These are phyloP conservation scores for Metschnikowia colocasiae DNA, from an alignment of 805 yeast species.

Conservation along the genomic window DNA sequence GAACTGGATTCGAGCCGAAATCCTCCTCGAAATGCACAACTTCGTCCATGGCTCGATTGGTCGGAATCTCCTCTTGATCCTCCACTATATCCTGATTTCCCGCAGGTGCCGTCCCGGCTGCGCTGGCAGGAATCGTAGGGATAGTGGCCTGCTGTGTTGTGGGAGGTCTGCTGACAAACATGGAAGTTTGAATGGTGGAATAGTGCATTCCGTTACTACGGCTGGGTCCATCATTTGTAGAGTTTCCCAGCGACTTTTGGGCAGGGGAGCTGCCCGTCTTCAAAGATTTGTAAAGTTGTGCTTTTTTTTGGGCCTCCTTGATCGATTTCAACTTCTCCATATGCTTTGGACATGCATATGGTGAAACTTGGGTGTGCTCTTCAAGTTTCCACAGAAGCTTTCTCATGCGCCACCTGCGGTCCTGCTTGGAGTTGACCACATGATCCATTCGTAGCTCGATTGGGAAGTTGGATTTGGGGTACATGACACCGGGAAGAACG, in stretches of 20 bases:
- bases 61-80: slow-evolving; percentile 14
- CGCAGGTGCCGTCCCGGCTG: slow-evolving; percentile 1
- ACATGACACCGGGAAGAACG: slow-evolving; percentile 80
- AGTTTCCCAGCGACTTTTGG: slow-evolving; percentile 3
- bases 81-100: slow-evolving; percentile 14
- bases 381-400: slow-evolving; percentile 86
- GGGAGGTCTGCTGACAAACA: slow-evolving; percentile 17
- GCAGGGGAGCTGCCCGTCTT: slow-evolving; percentile 8
- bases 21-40: slow-evolving; percentile 18
- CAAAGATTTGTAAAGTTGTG: slow-evolving; percentile 12
- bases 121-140: slow-evolving; percentile 9
- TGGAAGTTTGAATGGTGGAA: slow-evolving; percentile 18
- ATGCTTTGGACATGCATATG: slow-evolving; percentile 58
- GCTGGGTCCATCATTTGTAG: slow-evolving; percentile 9
- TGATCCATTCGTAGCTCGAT: slow-evolving; percentile 80
- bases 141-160: slow-evolving; percentile 9
- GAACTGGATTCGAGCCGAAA: slow-evolving; percentile 2
- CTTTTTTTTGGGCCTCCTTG: slow-evolving; percentile 35
- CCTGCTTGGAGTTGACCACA: slow-evolving; percentile 47
- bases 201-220: slow-evolving; percentile 19
- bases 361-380: slow-evolving; percentile 65
- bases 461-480: slow-evolving; percentile 83
- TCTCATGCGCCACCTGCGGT: slow-evolving; percentile 86
- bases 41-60: slow-evolving; percentile 18
- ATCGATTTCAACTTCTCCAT: slow-evolving; percentile 43